Evolutionary conservation across 352 stramenopile genomes (phyloP), one percentile per base, ranked within the genome.

Genomic region (Phytophthora crassamura): DNA sequence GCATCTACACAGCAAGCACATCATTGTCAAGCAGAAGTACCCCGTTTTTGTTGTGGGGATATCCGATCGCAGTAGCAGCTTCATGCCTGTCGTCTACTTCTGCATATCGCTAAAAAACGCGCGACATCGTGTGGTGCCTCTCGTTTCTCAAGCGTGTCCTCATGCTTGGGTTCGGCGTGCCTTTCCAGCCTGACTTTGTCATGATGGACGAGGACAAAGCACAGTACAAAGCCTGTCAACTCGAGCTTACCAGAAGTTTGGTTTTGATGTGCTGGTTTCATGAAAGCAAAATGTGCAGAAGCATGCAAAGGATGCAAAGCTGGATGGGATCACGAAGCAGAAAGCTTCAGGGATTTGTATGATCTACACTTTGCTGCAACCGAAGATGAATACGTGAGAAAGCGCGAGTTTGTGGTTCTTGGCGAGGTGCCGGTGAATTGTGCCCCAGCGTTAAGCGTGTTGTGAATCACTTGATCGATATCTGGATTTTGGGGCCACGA

Each of bases 251-350:
- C 35, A 14, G 1, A 3, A 16, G 12, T 3, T 36, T 22, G 15
- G 14, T 57, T 1, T 14, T 57, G 9, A 57, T 57, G 49, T 57
- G 35, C 28, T 47, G 49, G 49, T 57, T 47, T 28, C 22, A 47
- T 38, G 28, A 15, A 47, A 3, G 35, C 8, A 57, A 11, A 57
- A 47, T 38, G 35, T 57, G 2, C 4, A 14, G 8, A 47, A 38
- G 33, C 20, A 32, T 38, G 4, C 9, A 10, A 7, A 43, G 9
- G 20, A 47, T 10, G 22, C 11, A 14, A 38, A 30, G n/a, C 3
- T 57, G 18, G 20, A 36, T 57, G 0, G 14, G 2, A 7, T 46
- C 2, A n/a, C 22, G 3, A 34, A 25, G 7, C 11, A 28, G 9
- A 46, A 3, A 38, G 39, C 30, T 47, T 46, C 18, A 20, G 22